Evolutionary conservation across 352 stramenopile species (phyloP), one percentile per base, ranked within the genome.

Genomic region (Phytophthora fragariaefolia): DNA sequence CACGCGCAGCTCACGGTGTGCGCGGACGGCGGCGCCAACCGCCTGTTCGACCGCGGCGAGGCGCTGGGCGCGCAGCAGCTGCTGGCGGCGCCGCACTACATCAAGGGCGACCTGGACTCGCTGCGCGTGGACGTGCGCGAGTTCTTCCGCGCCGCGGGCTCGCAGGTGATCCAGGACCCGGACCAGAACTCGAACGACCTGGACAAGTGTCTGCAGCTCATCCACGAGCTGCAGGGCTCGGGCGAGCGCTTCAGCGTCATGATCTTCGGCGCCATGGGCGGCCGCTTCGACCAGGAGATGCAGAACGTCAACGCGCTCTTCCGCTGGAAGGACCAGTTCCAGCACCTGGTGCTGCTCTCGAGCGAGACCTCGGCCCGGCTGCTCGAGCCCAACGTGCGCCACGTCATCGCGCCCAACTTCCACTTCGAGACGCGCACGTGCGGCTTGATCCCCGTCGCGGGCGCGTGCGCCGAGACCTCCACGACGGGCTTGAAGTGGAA

Each of bases 211-310:
- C 62, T 97, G 53, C 72, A 92, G 57, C 51, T 91, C 40, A 80
- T 85, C 61, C 46, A 61, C 6, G 40, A 78, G 38, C 7, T 65
- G 45, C 83, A 76, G 43, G 48, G 18, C 4, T 64, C 55, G n/a
- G 30, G 43, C 22, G 65, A 70, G 4, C 76, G 70, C 46, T 90
- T 91, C 50, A 80, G 78, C 18, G 84, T 98, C 57, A 66, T 97
- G 76, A 87, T 98, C 47, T 97, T 98, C 59, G 97, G 96, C 17
- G 96, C 91, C 18, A 98, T 99, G 82, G 96, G 97, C 56, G 97
- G 96, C 2, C 90, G 97, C 49, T 99, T 99, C 58, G 97, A 99
- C 76, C 97, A 99, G 76, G 96, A 98, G 82, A 99, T 99, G 93
- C 94, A 96, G 65, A 96, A 85, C 57, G 74, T 99, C 54, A 97